phyloP scores from a whole-genome alignment of 169 alveolate species.

The Babesia bigemina region DNA sequence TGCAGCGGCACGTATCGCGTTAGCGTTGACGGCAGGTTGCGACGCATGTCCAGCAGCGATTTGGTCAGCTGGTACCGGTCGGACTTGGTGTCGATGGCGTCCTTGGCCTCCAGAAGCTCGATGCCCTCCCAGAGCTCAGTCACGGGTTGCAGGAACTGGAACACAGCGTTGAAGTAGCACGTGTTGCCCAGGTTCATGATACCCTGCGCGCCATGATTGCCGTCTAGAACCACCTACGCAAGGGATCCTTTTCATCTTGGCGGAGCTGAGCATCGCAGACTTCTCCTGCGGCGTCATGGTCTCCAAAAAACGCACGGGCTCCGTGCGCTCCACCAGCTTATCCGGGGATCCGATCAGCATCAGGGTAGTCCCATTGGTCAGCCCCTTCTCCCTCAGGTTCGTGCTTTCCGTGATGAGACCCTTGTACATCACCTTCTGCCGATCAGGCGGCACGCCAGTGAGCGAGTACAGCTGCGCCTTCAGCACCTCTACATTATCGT shows the following conservation, averaged over 20 bases:
- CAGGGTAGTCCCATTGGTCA: constrained; percentile 81
- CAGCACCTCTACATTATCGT: constrained; percentile 66
- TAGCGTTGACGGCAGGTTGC: constrained; percentile 60
- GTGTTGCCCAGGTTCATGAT: constrained; percentile 93
- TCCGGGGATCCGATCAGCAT: constrained; percentile 93
- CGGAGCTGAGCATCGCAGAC: constrained; percentile 84
- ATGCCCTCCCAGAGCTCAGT: constrained; percentile 74
- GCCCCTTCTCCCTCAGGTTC: constrained; percentile 77
- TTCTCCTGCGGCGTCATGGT: constrained; percentile 91
- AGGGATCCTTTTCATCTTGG: constrained; percentile 84
- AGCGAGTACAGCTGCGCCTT: constrained; percentile 74
- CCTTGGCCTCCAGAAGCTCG: constrained; percentile 41
- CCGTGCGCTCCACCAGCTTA: constrained; percentile 76
- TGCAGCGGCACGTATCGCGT: constrained; percentile 54
- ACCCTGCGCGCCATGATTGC: constrained; percentile 76
- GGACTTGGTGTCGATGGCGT: constrained; percentile 13
- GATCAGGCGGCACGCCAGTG: constrained; percentile 90
- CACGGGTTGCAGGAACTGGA: constrained; percentile 83
- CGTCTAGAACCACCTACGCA: constrained; percentile 50
- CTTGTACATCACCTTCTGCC: constrained; percentile 89
- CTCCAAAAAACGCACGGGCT: constrained; percentile 86
- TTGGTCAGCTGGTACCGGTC: constrained; percentile 54
- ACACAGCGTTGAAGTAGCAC: constrained; percentile 91
- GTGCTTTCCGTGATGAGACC: constrained; percentile 83
- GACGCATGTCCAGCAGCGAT: constrained; percentile 69